Evolutionary conservation across 75 land plant species (phyloP), one percentile per base, ranked within the genome.

Genomic region (Gnetum montanum): DNA sequence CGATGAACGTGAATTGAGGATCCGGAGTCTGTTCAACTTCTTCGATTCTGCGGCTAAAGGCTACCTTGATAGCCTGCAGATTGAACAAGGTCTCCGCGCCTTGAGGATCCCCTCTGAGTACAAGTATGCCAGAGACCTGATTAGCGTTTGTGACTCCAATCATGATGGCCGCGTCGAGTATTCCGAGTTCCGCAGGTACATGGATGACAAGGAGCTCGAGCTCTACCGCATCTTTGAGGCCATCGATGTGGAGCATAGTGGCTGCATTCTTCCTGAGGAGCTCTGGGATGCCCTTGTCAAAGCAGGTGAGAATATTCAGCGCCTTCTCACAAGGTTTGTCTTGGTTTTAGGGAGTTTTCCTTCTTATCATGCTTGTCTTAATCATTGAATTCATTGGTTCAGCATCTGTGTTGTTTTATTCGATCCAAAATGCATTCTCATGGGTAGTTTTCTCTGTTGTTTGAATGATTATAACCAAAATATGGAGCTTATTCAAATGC

Each of bases 151-250:
- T 46, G 97, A 92, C 65, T 64, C 89, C 24, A 82, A 92, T 43
- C 62, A 59, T 19, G 97, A 92, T 61, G 97, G 95, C 7, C 70
- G 72, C 1, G 82, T 92, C 6, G 86, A 92, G 44, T 88, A 73
- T 43, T 53, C 61, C 8, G 96, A 90, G 58, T 90, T 90, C 29
- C 38, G 62, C 24, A 28, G 70, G 40, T 92, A 92, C 36, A 84
- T 92, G 83, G 95, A 88, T 60, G 86, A 60, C 26, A 92, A 88
- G 62, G 97, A 92, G 72, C 70, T 81, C 2, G 97, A 92, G 62
- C 76, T 92, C 4, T 92, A 81, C 65, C 55, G 67, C 5, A 82
- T 91, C 15, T 91, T 91, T 43, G 75, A 81, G 55, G 70, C 81
- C 15, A 88, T 92, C 12, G 95, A 92, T 58, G 94, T 92, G 1